Percentiles rank a stretch among this genome's conserved stretches.
These are phyloP conservation scores for Sonneratia alba DNA, from an alignment of 345 rosid genomes.

Conservation along the genomic window DNA sequence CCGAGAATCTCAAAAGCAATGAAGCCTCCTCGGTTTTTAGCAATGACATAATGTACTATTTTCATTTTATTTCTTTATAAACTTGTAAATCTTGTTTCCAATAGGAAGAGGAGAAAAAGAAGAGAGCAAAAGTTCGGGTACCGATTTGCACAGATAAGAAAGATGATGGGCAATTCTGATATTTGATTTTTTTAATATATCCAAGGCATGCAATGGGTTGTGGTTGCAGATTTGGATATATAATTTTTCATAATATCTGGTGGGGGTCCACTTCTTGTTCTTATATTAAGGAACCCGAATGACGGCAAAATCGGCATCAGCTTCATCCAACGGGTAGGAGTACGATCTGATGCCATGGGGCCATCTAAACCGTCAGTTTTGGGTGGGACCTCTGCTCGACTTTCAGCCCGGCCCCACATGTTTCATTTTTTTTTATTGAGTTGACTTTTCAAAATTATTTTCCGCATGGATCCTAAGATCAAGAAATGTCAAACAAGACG, in stretches of 20 bases:
- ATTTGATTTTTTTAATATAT: not conserved
- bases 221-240: not conserved
- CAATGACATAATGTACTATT: too few species aligned
- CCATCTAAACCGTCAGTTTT: not conserved
- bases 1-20: too few species aligned
- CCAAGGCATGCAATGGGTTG: not conserved
- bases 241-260: not conserved
- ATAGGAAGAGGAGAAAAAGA: too few species aligned
- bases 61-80: too few species aligned
- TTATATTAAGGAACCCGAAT: not conserved
- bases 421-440: too few species aligned
- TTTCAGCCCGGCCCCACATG: not conserved
- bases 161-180: not conserved
- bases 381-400: not conserved
- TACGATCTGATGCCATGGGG: too few species aligned
- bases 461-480: too few species aligned
- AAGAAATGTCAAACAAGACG: too few species aligned
- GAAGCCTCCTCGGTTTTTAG: too few species aligned
- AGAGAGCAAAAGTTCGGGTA: not conserved
- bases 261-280: conserved; percentile 2
- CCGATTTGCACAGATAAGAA: not conserved
- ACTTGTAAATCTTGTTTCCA: too few species aligned
- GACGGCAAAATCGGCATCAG: conserved; percentile 5
- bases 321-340: conserved; percentile 6
- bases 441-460: too few species aligned